These are phyloP conservation scores for Lanmaoa pseudosensibilis DNA, from an alignment of 768 basidiomycete species.

Conservation along the genomic window DNA sequence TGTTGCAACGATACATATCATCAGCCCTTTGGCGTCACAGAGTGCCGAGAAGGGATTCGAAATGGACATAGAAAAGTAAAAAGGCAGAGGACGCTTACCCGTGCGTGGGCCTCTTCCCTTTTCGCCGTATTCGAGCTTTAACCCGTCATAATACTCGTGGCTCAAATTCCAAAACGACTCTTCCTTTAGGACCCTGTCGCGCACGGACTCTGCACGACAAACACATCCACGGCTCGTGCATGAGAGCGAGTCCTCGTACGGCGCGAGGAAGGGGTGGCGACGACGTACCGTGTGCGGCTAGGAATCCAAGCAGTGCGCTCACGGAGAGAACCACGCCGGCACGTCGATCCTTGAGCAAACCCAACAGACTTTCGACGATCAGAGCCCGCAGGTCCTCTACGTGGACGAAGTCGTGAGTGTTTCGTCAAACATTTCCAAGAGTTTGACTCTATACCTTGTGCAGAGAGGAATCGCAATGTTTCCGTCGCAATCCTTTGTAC, in stretches of 20 bases:
- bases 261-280: not conserved
- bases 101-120: slow-evolving; percentile 8
- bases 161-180: slow-evolving; percentile 21
- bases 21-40: not conserved
- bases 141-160: slow-evolving; percentile 19
- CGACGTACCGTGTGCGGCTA: slow-evolving; percentile 19
- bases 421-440: not conserved
- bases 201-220: slow-evolving; percentile 11
- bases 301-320: slow-evolving; percentile 12
- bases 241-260: not conserved
- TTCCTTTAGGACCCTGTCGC: slow-evolving; percentile 13
- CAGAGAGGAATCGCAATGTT: slow-evolving; percentile 12
- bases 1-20: not conserved
- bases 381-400: slow-evolving; percentile 11
- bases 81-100: slow-evolving; percentile 10
- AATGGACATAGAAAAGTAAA: not conserved
- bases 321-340: slow-evolving; percentile 18
- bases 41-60: not conserved
- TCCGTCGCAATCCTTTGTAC: slow-evolving; percentile 20
- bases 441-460: slow-evolving; percentile 5
- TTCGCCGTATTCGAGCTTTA: slow-evolving; percentile 17
- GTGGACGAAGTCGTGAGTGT: not conserved
- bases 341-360: slow-evolving; percentile 17
- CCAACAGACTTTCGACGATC: slow-evolving; percentile 14
- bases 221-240: not conserved